A percentile compares a stretch with the other conserved stretches of the same genome.
These are phyloP conservation scores for Poa pratensis DNA, from an alignment of 176 grass and related monocot genomes.

Conservation along the genomic window DNA sequence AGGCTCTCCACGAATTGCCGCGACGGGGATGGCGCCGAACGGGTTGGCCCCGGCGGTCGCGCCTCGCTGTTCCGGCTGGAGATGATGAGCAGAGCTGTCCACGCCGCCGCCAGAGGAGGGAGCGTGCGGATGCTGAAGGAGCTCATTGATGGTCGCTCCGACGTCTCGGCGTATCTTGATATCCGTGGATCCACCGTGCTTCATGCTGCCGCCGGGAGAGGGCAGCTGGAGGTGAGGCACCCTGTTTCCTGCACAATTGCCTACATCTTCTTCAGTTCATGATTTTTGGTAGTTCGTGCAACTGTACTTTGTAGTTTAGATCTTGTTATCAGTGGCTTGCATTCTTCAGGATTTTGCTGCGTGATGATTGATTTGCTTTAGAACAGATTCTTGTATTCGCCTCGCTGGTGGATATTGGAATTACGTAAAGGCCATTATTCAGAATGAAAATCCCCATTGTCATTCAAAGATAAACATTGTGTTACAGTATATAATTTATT, in stretches of 20 bases:
- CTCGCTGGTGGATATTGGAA: not conserved
- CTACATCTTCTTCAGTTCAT: not conserved
- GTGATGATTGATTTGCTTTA: not conserved
- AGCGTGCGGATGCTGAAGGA: slow-evolving; percentile 74
- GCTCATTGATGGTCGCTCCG: slow-evolving; percentile 52
- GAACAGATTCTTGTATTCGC: not conserved
- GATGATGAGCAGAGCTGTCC: slow-evolving; percentile 82
- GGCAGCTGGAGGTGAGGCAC: slow-evolving; percentile 77
- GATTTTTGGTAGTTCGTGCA: not conserved
- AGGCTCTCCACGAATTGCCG: slow-evolving; percentile 56
- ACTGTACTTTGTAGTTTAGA: not conserved
- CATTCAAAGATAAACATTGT: not conserved
- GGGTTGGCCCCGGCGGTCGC: slow-evolving; percentile 6
- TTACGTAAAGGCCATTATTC: not conserved
- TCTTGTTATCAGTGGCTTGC: not conserved
- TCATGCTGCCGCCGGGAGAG: slow-evolving; percentile 80
- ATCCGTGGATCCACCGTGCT: slow-evolving; percentile 80
- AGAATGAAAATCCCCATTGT: slow-evolving; percentile 6
- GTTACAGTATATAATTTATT: not conserved
- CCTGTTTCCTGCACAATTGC: slow-evolving; percentile 17
- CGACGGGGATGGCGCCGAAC: slow-evolving; percentile 13
- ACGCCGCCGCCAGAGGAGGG: slow-evolving; percentile 82
- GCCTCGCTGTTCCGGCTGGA: slow-evolving; percentile 64
- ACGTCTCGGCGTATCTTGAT: slow-evolving; percentile 69
- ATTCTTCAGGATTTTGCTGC: not conserved